Base-by-base conservation (phyloP, 2,329 filamentous ascomycete genomes). In the Pseudogymnoascus pannorum region DNA sequence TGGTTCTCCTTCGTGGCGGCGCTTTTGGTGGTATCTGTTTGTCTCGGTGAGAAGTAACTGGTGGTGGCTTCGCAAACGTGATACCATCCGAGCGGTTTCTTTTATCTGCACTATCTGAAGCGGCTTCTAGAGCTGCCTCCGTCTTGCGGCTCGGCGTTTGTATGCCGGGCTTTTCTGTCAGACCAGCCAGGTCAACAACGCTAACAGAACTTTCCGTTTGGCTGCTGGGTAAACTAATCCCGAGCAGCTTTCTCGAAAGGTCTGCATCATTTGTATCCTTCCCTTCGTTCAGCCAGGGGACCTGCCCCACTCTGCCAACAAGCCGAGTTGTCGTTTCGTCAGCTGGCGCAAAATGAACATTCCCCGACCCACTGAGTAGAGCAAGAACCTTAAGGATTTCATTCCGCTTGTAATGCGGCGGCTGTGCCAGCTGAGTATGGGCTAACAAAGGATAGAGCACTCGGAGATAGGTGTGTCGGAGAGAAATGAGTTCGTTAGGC, bases 401-500 rank as follows among this genome's bases (percentile, higher is more conserved):
- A 42, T 92, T 85, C 29, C 87, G 85, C 73, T 97, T 99, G 79
- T 99, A 97, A 72, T 96, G 87, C 1, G 91, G 91, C 18, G 92
- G 87, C 60, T 90, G 82, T 69, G 85, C 88, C 44, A 99, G 84
- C 73, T 97, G 94, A 1, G 93, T 97, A 72, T 99, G 91, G 36
- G 90, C 89, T 20, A 99, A 80, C 22, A 99, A 80, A 0, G 94
- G 94, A 70, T 95, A 92, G 11, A 99, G 78, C 3, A 99, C 94
- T 31, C 94, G 87, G 5, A 99, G 81, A 72, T 99, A 99, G 3
- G 94, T 99, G 73, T 99, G 94, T 36, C 93, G 85, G 62, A 99
- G 78, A 16, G 85, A 80, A 64, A 81, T 79, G 64, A 84, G 86
- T 72, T 96, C 93, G 69, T 93, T 88, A 0, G 95, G 94, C 7